Evolutionary conservation across 164 flowering plant species (phyloP).

Genomic region (Saururus chinensis): DNA sequence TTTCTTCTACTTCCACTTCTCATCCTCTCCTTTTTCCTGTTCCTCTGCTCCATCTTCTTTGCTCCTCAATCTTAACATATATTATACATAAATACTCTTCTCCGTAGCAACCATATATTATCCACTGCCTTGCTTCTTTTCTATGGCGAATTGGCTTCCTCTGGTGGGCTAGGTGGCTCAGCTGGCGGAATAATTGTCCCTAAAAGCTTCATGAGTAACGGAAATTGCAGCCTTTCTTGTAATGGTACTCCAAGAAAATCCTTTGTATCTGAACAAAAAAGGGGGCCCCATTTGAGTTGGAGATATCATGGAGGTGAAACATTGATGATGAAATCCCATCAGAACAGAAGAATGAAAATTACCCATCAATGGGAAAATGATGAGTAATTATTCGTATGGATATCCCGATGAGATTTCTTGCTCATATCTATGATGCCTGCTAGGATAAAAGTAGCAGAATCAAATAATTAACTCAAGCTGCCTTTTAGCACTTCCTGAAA

Average conservation of each 20-base stretch:
- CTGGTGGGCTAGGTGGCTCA: conserved; percentile 22
- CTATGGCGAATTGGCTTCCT: no score
- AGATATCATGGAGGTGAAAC: conserved; percentile 20
- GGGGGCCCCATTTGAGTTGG: conserved; percentile 13
- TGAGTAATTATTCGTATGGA: conserved; percentile 47
- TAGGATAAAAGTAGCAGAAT: not conserved
- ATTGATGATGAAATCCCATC: conserved; percentile 8
- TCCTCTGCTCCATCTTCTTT: conserved; percentile 18
- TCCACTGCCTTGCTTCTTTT: conserved; percentile 3
- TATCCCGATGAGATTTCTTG: conserved; percentile 38
- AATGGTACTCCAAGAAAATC: conserved; percentile 17
- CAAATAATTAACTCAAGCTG: not conserved
- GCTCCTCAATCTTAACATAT: conserved; percentile 32
- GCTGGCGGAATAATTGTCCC: conserved; percentile 49
- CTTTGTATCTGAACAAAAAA: conserved; percentile 1
- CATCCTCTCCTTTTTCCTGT: conserved; percentile 15
- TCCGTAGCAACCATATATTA: conserved; percentile 7
- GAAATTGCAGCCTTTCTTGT: conserved; percentile 21
- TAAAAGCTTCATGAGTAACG: conserved; percentile 35
- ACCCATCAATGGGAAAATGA: conserved; percentile 31
- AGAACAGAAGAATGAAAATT: conserved; percentile 12
- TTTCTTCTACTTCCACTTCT: conserved; percentile 22
- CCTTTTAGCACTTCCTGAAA: not conserved
- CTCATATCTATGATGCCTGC: conserved; percentile 14
- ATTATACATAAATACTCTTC: conserved; percentile 10